These are phyloP conservation scores for Oemleria cerasiformis DNA, from an alignment of 306 rosid genomes.

Conservation along the genomic window DNA sequence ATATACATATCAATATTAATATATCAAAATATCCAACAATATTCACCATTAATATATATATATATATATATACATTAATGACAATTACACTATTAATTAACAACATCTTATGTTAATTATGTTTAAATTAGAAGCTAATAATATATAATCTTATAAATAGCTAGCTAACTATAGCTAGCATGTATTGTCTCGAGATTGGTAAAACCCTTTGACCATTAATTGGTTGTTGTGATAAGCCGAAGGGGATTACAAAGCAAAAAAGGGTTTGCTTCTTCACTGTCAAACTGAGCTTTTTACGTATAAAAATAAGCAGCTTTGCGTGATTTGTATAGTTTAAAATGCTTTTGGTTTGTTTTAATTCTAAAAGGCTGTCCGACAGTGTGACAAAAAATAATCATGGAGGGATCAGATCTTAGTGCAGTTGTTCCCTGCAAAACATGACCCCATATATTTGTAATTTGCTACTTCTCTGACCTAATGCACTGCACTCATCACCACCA, in stretches of 20 bases:
- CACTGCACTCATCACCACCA: constrained; percentile 15
- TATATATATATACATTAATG: no score
- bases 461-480: constrained; percentile 18
- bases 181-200: neutral
- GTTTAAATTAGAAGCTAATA: no score
- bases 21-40: no score
- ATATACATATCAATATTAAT: no score
- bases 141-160: no score
- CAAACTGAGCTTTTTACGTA: constrained; percentile 16
- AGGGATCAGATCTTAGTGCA: constrained; percentile 20
- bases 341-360: neutral
- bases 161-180: no score
- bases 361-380: constrained; percentile 26
- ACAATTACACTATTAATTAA: no score
- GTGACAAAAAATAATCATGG: constrained; percentile 33
- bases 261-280: constrained; percentile 22
- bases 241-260: constrained; percentile 9
- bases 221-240: neutral
- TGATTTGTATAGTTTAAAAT: constrained; percentile 8
- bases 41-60: no score
- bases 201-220: constrained; percentile 10
- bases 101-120: no score
- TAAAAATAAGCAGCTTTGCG: constrained; percentile 28
- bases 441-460: constrained; percentile 19
- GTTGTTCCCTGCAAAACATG: constrained; percentile 33